Base-by-base conservation (phyloP, 805 yeast species). In the Torulaspora maleeae region DNA sequence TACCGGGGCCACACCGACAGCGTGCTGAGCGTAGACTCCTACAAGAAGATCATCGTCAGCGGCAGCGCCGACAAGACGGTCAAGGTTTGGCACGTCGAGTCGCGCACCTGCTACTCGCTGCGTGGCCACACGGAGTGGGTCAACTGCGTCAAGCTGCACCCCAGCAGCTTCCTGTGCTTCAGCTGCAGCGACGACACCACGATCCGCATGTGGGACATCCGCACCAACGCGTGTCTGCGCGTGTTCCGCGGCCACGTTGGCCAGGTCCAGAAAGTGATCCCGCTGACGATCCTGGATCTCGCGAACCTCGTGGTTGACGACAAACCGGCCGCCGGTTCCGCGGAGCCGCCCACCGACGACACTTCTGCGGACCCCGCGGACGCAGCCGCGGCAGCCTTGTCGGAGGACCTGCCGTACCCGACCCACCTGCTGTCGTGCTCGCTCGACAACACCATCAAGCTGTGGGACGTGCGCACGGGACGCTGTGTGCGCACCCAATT, bases 121-220 rank as follows among this genome's bases (percentile, higher is more conserved):
- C 74, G 96, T 34, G 99, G 99, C 5, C 99, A 93, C 63, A 77
- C 84, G 0, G 97, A 86, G 55, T 83, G 95, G 81, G 96, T 93
- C 15, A 89, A 87, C 53, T 79, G 86, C 50, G 98, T 93, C 43
- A 86, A 86, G 68, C 79, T 90, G 44, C 95, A 90, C 64, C 76
- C 86, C 3, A 78, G 78, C 44, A 81, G 95, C 36, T 78, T 79
- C 49, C 83, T 95, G 1, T 76, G 89, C 15, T 88, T 84, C 66
- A 82, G 93, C 59, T 88, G 95, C 3, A 80, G 91, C 33, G 99
- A 93, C 64, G 99, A 93, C 63, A 77, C 87, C 34, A 89, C 96
- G 0, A 85, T 90, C 27, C 73, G 95, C 52, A 83, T 93, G 90
- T 93, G 99, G 99, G 95, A 90, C 62, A 72, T 93, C 48, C 72